A percentile compares a stretch with the other conserved stretches of the same genome.
These are phyloP conservation scores for Bretschneidera sinensis DNA, from an alignment of 345 rosid genomes.

Conservation along the genomic window DNA sequence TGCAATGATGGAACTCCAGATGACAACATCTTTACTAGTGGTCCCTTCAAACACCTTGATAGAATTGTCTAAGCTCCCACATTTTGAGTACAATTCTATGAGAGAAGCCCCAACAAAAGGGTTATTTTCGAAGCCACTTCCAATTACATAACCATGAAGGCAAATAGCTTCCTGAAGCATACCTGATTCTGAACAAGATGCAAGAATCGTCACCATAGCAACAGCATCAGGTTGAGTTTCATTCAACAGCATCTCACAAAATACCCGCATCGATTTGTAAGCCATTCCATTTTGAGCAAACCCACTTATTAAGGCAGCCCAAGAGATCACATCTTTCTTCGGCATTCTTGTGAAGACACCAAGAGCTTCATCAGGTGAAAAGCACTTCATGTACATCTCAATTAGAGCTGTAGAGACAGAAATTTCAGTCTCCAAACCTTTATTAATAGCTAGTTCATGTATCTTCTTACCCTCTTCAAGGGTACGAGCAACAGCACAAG, in stretches of 20 bases:
- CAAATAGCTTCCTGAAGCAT: constrained; percentile 45
- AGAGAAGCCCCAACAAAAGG: constrained; percentile 41
- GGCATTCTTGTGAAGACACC: constrained; percentile 44
- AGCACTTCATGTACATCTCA: constrained; percentile 62
- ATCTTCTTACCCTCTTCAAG: constrained; percentile 40
- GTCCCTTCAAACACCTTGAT: constrained; percentile 34
- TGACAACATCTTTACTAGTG: constrained; percentile 41
- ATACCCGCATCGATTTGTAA: constrained; percentile 32
- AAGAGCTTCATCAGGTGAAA: constrained; percentile 38
- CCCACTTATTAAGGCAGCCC: constrained; percentile 56
- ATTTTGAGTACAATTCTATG: constrained; percentile 54
- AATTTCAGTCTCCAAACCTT: constrained; percentile 33
- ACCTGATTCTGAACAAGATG: constrained; percentile 46
- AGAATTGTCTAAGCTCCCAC: constrained; percentile 41
- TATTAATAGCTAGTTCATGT: constrained; percentile 38
- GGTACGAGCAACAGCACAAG: constrained; percentile 40
- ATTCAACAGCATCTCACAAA: constrained; percentile 34
- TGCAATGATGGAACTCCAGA: constrained; percentile 58
- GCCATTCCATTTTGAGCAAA: constrained; percentile 47
- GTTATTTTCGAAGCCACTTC: constrained; percentile 38
- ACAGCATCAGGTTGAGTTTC: constrained; percentile 49
- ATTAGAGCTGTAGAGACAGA: constrained; percentile 49
- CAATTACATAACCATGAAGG: constrained; percentile 43
- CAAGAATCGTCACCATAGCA: constrained; percentile 51
- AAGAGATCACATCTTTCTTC: constrained; percentile 49